A percentile compares a stretch with the other conserved stretches of the same genome.
Evolutionary conservation across 768 basidiomycete genomes (phyloP).

Genomic region (Cyclocybe cylindracea): DNA sequence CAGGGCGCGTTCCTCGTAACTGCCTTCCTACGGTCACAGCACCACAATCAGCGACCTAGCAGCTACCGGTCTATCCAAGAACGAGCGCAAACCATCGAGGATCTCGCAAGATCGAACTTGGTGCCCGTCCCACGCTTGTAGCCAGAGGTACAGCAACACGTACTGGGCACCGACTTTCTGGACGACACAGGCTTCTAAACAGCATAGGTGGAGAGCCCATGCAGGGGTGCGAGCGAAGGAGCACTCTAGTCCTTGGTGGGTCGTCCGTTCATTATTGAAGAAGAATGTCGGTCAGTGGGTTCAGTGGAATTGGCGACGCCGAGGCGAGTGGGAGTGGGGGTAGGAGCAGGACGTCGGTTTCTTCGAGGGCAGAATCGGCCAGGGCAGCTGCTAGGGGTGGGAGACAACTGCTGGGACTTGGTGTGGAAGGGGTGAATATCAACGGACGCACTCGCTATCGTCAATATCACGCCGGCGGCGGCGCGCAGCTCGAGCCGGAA

Average conservation of each 20-base stretch:
- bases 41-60: constrained; percentile 13
- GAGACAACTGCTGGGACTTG: background rate
- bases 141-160: background rate
- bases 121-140: constrained; percentile 4
- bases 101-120: constrained; percentile 61
- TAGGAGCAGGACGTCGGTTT: background rate
- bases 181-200: background rate
- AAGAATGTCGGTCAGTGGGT: constrained; percentile 11
- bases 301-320: constrained; percentile 6
- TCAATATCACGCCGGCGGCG: too few relatives aligned
- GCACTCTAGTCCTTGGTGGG: constrained; percentile 4
- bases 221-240: background rate
- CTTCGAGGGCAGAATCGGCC: constrained; percentile 8
- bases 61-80: constrained; percentile 47
- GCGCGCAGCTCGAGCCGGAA: background rate
- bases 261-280: background rate
- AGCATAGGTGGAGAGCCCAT: too few relatives aligned
- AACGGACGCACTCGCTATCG: constrained; percentile 8
- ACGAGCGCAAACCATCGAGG: constrained; percentile 61
- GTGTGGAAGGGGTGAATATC: constrained; percentile 18
- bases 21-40: constrained; percentile 11
- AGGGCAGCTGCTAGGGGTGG: constrained; percentile 4
- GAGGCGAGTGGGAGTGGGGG: constrained; percentile 3
- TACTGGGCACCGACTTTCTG: constrained; percentile 14
- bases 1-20: constrained; percentile 23